Evolutionary conservation across 306 rosid species (phyloP).

Genomic region (Urtica urens): DNA sequence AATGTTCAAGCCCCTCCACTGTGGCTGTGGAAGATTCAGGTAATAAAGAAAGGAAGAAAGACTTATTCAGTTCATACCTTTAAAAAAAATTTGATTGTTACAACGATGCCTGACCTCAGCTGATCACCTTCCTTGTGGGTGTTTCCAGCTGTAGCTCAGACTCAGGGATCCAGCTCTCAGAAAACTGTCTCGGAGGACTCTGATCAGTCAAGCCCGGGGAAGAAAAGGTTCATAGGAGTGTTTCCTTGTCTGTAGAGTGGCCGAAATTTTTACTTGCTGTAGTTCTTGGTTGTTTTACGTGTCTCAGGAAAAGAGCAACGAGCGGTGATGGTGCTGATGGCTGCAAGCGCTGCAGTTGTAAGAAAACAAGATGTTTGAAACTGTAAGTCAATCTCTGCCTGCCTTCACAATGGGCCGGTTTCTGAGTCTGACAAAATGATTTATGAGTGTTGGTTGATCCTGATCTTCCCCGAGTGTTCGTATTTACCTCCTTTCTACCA

Average conservation of each 20-base stretch:
- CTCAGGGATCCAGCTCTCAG: constrained; percentile 14
- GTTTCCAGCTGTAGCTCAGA: constrained; percentile 21
- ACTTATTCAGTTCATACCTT: constrained; percentile 15
- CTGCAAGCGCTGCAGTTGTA: constrained; percentile 55
- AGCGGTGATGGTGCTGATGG: constrained; percentile 22
- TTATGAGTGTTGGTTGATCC: background rate
- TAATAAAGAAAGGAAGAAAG: constrained; percentile 22
- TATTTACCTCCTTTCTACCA: no score
- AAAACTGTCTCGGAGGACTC: constrained; percentile 20
- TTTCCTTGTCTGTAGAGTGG: constrained; percentile 1
- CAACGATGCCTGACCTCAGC: constrained; percentile 17
- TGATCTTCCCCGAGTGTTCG: no score
- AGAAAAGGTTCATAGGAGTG: constrained; percentile 39
- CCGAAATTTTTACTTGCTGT: background rate
- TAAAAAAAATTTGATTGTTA: constrained; percentile 17
- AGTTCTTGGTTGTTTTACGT: constrained; percentile 4
- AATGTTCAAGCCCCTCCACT: constrained; percentile 15
- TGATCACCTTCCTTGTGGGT: constrained; percentile 18
- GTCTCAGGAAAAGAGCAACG: constrained; percentile 38
- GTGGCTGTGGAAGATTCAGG: constrained; percentile 14
- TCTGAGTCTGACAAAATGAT: background rate
- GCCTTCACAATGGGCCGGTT: background rate
- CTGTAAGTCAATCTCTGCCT: constrained; percentile 41
- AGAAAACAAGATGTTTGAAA: constrained; percentile 59
- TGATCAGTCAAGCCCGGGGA: constrained; percentile 24